Conservation (phyloP, 1,284 basidiomycete species). For the Sanghuangporus weigelae region DNA sequence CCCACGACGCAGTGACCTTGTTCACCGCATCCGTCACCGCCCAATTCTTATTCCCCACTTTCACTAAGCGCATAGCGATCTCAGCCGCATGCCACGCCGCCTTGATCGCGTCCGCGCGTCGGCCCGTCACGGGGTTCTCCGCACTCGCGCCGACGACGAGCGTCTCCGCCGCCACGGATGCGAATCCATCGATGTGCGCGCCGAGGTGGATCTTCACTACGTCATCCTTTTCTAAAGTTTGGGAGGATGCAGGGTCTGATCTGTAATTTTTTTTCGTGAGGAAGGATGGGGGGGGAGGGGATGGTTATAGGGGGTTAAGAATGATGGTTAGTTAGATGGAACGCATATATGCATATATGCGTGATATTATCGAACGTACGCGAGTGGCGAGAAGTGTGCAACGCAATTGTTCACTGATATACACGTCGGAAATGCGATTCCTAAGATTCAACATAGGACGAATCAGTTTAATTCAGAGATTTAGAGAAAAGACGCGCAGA, state of each 20-base stretch:
- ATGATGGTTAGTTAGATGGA: neutral
- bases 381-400: slow-evolving; percentile 77
- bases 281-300: neutral
- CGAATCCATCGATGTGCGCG: slow-evolving; percentile 95
- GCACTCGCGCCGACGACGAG: slow-evolving; percentile 77
- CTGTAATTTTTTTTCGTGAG: slow-evolving; percentile 30
- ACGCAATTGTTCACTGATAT: slow-evolving; percentile 90
- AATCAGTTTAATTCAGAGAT: neutral
- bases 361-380: slow-evolving; percentile 38
- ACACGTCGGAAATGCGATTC: slow-evolving; percentile 91
- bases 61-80: slow-evolving; percentile 81
- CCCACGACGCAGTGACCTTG: slow-evolving; percentile 69
- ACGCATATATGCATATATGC: slow-evolving; percentile 13
- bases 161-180: slow-evolving; percentile 88
- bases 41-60: slow-evolving; percentile 93
- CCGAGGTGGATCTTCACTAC: slow-evolving; percentile 96
- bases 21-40: slow-evolving; percentile 85
- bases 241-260: slow-evolving; percentile 64
- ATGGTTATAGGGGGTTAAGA: neutral
- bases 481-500: neutral
- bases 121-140: slow-evolving; percentile 73
- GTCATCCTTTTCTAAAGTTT: slow-evolving; percentile 79
- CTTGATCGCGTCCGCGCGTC: slow-evolving; percentile 86
- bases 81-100: slow-evolving; percentile 94
- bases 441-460: slow-evolving; percentile 35